Evolutionary conservation across 2,329 filamentous ascomycete genomes (phyloP), one percentile per base, ranked within the genome.

Genomic region (Aspergillus terreus): DNA sequence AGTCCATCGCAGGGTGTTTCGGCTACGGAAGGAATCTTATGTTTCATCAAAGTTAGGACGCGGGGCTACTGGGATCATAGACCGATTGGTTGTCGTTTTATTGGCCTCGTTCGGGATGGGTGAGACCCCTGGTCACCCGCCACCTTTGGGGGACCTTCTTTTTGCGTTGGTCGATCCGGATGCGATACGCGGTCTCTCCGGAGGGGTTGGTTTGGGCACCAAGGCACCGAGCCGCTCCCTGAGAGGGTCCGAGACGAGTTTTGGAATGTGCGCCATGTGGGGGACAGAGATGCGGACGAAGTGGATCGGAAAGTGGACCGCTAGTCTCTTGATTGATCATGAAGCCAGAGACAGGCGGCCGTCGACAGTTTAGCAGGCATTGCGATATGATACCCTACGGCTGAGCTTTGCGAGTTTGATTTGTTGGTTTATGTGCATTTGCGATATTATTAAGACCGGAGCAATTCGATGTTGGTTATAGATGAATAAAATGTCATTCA

Each of bases 331-430:
- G 27, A 9, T 30, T 11, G 27, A 45, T 27, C 48, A 44, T 44
- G 53, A 60, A 56, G 59, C 58, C 56, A 56, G 63, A 60, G 62
- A 66, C 35, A 6, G 12, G 35, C 66, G 59, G 62, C 66, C 65
- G 66, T 69, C 65, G 60, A 61, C 65, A 60, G 62, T 67, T 69
- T 68, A 71, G 67, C 67, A 69, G 67, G 67, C 67, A 69, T 71
- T 70, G 69, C 64, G 66, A 69, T 69, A 69, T 70, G 68, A 71
- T 71, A 71, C 68, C 68, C 68, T 70, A 70, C 66, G 66, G 65
- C 66, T 65, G 65, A 69, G 63, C 64, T 69, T 69, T 58, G 54
- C 54, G 47, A 52, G 46, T 51, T 42, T 42, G 11, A 19, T 42
- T 19, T 42, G 15, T 42, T 17, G 9, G 11, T 42, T 23, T 42